Conservation (phyloP, 192 early-diverging fungal species). For the Gonapodya prolifera region DNA sequence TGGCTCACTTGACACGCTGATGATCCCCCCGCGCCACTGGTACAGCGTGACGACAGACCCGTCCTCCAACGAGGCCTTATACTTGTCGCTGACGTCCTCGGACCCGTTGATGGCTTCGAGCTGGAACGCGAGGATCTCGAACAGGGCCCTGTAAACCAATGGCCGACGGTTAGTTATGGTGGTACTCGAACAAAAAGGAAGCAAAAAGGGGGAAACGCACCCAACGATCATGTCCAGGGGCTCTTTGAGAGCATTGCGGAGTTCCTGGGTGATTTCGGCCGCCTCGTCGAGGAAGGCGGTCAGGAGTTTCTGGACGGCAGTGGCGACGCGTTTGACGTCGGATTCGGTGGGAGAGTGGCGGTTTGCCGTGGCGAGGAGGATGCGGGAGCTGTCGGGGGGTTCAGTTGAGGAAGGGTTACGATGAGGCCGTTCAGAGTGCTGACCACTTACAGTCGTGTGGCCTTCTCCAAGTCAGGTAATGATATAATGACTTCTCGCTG, state of each 20-base stretch:
- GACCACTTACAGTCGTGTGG: neutral
- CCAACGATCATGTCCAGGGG: neutral
- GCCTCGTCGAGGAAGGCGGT: neutral
- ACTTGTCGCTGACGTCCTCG: neutral
- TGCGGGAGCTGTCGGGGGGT: no score
- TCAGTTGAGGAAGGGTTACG: no score
- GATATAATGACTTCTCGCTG: neutral
- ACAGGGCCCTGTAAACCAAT: neutral
- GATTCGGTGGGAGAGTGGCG: neutral
- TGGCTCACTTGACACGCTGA: neutral
- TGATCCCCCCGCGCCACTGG: neutral
- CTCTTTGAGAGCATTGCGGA: neutral
- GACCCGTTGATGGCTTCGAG: neutral
- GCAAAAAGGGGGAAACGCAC: neutral
- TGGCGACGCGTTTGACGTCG: neutral
- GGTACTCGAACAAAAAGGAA: neutral
- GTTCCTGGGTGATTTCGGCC: neutral
- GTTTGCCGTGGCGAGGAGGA: no score
- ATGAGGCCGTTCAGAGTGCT: no score
- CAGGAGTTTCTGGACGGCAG: neutral
- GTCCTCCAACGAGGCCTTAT: neutral
- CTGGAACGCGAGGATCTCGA: neutral
- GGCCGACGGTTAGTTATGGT: no score
- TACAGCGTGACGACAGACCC: neutral
- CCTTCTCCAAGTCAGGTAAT: neutral